These are phyloP conservation scores for Lotus japonicus DNA, from an alignment of 306 rosid genomes.

Conservation along the genomic window DNA sequence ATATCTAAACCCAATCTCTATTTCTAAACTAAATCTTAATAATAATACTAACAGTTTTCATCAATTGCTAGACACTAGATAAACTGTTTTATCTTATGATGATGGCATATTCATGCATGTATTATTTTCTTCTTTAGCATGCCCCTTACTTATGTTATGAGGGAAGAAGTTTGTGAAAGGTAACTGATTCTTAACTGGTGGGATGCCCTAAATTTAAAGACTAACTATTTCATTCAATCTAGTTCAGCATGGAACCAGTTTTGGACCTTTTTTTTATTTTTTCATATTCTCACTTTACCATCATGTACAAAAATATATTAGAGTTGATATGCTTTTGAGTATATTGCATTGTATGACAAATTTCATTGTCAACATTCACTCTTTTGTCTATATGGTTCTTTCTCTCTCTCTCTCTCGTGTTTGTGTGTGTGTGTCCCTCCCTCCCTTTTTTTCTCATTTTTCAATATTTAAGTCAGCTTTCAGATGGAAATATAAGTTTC, in stretches of 20 bases:
- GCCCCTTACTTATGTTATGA: not conserved
- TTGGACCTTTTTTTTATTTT: not conserved
- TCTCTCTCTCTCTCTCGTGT: not conserved
- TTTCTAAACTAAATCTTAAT: too few species aligned
- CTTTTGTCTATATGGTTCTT: not conserved
- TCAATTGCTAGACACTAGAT: constrained; percentile 23
- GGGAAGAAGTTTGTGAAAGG: not conserved
- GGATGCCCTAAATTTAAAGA: not conserved
- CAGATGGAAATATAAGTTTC: not conserved
- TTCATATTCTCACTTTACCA: not conserved
- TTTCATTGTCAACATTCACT: not conserved
- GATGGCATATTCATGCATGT: constrained; percentile 7
- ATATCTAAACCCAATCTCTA: too few species aligned
- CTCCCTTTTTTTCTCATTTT: not conserved
- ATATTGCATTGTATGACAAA: not conserved
- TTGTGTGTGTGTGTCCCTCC: not conserved
- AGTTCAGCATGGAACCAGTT: not conserved
- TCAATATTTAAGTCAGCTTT: not conserved
- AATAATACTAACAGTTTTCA: too few species aligned
- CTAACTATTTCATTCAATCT: not conserved
- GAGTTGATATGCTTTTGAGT: not conserved
- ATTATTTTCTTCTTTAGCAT: not conserved
- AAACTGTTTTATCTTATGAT: constrained; percentile 23
- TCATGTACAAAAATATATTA: not conserved
- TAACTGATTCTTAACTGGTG: not conserved